Base-by-base conservation (phyloP, 2,329 filamentous ascomycete species). In the Aspergillus viridinutans region DNA sequence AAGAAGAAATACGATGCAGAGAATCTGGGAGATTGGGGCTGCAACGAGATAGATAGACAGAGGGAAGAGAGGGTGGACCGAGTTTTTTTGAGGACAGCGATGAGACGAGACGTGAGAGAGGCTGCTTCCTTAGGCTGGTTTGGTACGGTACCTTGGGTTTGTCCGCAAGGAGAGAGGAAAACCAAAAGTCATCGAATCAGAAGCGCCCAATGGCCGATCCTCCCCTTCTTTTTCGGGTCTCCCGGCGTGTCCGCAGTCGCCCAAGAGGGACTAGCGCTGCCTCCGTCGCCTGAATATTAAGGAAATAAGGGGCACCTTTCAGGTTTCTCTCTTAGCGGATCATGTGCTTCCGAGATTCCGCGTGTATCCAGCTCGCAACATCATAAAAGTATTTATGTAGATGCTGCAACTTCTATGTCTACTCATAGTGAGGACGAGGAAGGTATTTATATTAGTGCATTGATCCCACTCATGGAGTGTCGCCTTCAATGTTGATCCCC, bases 1-100 rank as follows among this genome's bases (percentile, higher is more conserved):
- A 73, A 86, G 85, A 68, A 89, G 90, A 71, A 81, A 90, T 52
- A 87, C 86, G 63, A 58, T 57, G 52, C 55, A 63, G 56, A 52
- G 53, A 51, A 61, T 38, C 14, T 17, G 32, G 14, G 14, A 38
- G 32, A 17, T 38, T 17, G 28, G 28, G 28, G 28, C 10, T 4
- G 32, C 32, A 38, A 38, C 5, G 51, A 51, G 52, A 56, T 49
- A 51, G 52, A 56, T 49, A 51, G 56, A 55, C 60, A 57, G 61
- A 61, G 62, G 23, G 50, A 49, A 50, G 53, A 52, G 54, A 43
- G 47, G 76, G 64, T 73, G 75, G 63, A 64, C 61, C 58, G 54
- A 58, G 57, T 56, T 38, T 38, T 35, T 38, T 38, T 17, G 32
- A 38, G 14, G 14, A 35, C 32, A 38, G 14, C 32, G 2, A 17